Conservation (phyloP, 495 filamentous ascomycete genomes). For the Aspergillus kassunensis region DNA sequence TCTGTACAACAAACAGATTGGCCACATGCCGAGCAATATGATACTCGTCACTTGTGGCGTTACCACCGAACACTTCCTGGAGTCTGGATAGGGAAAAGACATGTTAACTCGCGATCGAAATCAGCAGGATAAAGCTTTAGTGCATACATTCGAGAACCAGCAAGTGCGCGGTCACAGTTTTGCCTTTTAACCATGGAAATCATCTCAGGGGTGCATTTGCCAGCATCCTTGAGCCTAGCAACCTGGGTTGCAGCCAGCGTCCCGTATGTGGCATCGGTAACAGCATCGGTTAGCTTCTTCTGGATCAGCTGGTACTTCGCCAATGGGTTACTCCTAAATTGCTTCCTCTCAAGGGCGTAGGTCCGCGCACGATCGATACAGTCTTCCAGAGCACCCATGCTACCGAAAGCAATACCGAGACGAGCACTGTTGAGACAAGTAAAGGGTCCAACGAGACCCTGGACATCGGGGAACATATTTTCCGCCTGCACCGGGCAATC, state of each 20-base stretch:
- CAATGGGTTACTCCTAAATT: constrained; percentile 94
- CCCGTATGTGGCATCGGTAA: constrained; percentile 87
- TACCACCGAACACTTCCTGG: constrained; percentile 95
- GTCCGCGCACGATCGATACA: constrained; percentile 73
- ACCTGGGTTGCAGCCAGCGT: constrained; percentile 84
- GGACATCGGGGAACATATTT: constrained; percentile 91
- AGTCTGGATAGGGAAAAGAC: constrained; percentile 44
- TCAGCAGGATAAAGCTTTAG: background rate
- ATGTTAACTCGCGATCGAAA: background rate
- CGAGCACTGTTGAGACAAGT: constrained; percentile 90
- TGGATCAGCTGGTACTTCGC: constrained; percentile 98
- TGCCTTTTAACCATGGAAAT: constrained; percentile 98
- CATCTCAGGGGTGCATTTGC: constrained; percentile 88
- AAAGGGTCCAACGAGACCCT: constrained; percentile 87
- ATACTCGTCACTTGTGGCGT: constrained; percentile 96
- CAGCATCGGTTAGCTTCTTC: constrained; percentile 93
- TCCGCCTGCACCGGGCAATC: constrained; percentile 81
- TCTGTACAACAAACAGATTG: constrained; percentile 96
- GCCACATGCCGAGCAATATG: constrained; percentile 90
- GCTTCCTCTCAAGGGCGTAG: constrained; percentile 86
- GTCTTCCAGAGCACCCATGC: constrained; percentile 92
- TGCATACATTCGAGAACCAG: constrained; percentile 67
- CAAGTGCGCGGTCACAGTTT: constrained; percentile 89
- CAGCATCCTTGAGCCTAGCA: constrained; percentile 87
- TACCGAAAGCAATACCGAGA: constrained; percentile 89